Conservation (phyloP, 345 rosid genomes). For the Populus deltoides region DNA sequence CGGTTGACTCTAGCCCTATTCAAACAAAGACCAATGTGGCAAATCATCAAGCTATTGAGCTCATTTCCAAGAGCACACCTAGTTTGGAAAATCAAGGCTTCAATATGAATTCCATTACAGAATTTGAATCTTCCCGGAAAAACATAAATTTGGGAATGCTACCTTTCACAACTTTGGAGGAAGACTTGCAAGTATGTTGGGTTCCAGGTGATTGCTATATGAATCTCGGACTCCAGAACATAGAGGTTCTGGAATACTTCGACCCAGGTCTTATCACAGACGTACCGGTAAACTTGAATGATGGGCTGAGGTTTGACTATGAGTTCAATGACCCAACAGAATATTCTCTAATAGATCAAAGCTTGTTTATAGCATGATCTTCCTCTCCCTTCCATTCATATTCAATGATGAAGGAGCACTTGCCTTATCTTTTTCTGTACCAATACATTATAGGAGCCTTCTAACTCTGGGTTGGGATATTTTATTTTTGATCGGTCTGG, state of each 20-base stretch:
- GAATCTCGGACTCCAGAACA: constrained; percentile 49
- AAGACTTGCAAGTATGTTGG: constrained; percentile 50
- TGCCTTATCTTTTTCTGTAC: constrained; percentile 17
- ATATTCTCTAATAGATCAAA: constrained; percentile 51
- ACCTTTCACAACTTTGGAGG: constrained; percentile 38
- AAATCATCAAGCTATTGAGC: constrained; percentile 31
- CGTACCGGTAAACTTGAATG: constrained; percentile 48
- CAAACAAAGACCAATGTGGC: constrained; percentile 28
- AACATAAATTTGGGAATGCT: constrained; percentile 35
- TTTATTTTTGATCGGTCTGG: constrained; percentile 17
- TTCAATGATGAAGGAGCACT: constrained; percentile 1
- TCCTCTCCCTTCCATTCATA: constrained; percentile 13
- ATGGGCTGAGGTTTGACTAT: constrained; percentile 52
- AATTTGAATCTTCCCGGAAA: constrained; percentile 36
- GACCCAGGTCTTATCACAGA: constrained; percentile 42
- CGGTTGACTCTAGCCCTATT: constrained; percentile 26
- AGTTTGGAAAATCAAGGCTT: constrained; percentile 37
- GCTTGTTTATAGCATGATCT: constrained; percentile 64
- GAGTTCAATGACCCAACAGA: constrained; percentile 61
- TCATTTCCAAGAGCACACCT: constrained; percentile 31
- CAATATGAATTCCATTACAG: constrained; percentile 33
- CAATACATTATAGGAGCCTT: constrained; percentile 15
- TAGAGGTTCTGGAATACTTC: constrained; percentile 39
- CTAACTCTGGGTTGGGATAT: constrained; percentile 28
- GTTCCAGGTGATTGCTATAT: constrained; percentile 45